A percentile compares a stretch with the other conserved stretches of the same genome.
Conservation (phyloP, 2,329 filamentous ascomycete species). For the Dryadomyces quercus-mongolicae region DNA sequence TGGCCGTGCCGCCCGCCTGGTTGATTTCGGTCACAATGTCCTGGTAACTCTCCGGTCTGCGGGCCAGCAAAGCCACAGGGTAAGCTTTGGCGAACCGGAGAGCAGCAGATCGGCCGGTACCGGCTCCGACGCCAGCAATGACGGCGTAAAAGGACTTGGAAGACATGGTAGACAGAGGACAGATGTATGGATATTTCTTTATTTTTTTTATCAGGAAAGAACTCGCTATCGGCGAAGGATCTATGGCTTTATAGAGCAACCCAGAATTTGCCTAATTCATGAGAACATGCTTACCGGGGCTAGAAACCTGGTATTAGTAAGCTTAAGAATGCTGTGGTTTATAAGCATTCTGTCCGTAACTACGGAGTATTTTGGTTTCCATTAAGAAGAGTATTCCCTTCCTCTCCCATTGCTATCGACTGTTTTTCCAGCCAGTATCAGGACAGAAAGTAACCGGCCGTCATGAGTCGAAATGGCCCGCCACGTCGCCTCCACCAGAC, state of each 20-base stretch:
- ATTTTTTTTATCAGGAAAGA: not conserved
- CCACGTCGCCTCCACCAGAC: not conserved
- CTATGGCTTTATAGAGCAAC: too few relatives aligned
- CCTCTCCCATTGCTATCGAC: not conserved
- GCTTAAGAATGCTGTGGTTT: too few relatives aligned
- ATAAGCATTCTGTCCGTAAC: too few relatives aligned
- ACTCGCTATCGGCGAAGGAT: too few relatives aligned
- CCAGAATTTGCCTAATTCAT: too few relatives aligned
- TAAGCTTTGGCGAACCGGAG: constrained; percentile 52
- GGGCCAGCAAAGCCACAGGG: constrained; percentile 63
- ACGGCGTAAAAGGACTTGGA: constrained; percentile 46
- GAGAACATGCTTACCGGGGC: too few relatives aligned
- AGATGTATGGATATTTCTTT: not conserved
- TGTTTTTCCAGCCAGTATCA: not conserved
- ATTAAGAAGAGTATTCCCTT: not conserved
- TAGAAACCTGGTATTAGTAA: too few relatives aligned
- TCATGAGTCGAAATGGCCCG: not conserved
- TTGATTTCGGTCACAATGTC: constrained; percentile 60
- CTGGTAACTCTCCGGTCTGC: constrained; percentile 52
- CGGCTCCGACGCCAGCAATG: constrained; percentile 60
- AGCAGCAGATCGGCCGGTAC: constrained; percentile 38
- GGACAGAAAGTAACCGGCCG: not conserved
- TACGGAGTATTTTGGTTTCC: too few relatives aligned
- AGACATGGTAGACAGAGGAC: constrained; percentile 11
- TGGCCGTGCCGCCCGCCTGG: constrained; percentile 50